phyloP scores from a whole-genome alignment of 768 basidiomycete species.

The Tephrocybe sp. region DNA sequence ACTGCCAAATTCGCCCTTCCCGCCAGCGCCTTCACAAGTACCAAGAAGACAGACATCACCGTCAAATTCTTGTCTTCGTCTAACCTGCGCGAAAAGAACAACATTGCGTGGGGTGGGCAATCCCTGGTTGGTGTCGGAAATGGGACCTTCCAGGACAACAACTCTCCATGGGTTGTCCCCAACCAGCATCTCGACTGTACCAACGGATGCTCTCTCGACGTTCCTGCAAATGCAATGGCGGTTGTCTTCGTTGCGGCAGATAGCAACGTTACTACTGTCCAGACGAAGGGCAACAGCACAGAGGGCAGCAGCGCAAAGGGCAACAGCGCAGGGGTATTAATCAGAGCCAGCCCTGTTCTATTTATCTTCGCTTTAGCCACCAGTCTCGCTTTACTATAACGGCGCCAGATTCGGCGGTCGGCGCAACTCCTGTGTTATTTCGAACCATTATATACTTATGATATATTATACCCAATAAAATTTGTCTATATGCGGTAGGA shows the following conservation, averaged over 20 bases:
- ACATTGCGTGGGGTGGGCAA: conserved; percentile 64
- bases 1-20: conserved; percentile 38
- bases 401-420: no score
- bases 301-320: no score
- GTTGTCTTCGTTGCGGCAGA: conserved; percentile 37
- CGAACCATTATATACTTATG: no score
- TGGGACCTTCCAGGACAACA: conserved; percentile 32
- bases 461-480: no score
- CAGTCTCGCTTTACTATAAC: background rate
- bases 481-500: no score
- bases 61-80: conserved; percentile 52
- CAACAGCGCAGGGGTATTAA: no score
- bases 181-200: conserved; percentile 40
- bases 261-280: background rate
- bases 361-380: conserved; percentile 1
- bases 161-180: conserved; percentile 33
- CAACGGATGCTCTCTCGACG: conserved; percentile 44
- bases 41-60: conserved; percentile 25
- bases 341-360: no score
- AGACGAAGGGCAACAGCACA: no score
- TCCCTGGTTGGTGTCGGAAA: conserved; percentile 42
- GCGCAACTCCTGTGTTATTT: no score
- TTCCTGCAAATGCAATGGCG: conserved; percentile 49
- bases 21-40: conserved; percentile 23
- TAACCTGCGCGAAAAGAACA: conserved; percentile 45